Conservation (phyloP, 2,329 filamentous ascomycete species). For the Aspergillus awamori region DNA sequence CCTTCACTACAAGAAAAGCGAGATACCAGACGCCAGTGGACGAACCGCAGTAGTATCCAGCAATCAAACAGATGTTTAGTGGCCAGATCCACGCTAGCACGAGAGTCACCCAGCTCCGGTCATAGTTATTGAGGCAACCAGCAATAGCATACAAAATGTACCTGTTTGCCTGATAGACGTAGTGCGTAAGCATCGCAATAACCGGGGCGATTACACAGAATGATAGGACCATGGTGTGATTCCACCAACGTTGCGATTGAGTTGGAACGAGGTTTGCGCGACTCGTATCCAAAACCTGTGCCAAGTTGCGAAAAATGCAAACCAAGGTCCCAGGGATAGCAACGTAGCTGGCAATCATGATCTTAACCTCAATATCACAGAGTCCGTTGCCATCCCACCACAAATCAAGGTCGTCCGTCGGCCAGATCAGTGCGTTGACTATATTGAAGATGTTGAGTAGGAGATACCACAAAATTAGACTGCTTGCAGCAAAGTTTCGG, state of each 20-base stretch:
- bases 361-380: constrained; percentile 66
- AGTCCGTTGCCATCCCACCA: constrained; percentile 64
- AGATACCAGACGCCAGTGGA: neutral
- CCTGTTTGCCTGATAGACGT: constrained; percentile 61
- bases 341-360: constrained; percentile 57
- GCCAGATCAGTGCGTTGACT: constrained; percentile 68
- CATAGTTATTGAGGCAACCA: constrained; percentile 60
- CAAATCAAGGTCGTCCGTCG: constrained; percentile 54
- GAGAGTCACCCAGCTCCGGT: constrained; percentile 61
- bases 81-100: constrained; percentile 60
- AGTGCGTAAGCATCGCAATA: constrained; percentile 59
- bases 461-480: constrained; percentile 59
- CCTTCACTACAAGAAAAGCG: neutral
- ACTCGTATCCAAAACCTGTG: constrained; percentile 62
- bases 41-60: constrained; percentile 60
- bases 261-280: constrained; percentile 56
- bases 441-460: constrained; percentile 61
- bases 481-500: constrained; percentile 62
- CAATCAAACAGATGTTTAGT: constrained; percentile 56
- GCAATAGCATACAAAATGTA: constrained; percentile 62
- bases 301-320: constrained; percentile 64
- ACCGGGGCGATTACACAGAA: constrained; percentile 61
- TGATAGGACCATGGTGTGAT: constrained; percentile 54
- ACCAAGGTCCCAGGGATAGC: constrained; percentile 57
- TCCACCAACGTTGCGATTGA: constrained; percentile 50